Percentiles rank a stretch among this genome's conserved stretches.
Evolutionary conservation across 2,329 filamentous ascomycete genomes (phyloP).

Genomic region (Fusarium sp.): DNA sequence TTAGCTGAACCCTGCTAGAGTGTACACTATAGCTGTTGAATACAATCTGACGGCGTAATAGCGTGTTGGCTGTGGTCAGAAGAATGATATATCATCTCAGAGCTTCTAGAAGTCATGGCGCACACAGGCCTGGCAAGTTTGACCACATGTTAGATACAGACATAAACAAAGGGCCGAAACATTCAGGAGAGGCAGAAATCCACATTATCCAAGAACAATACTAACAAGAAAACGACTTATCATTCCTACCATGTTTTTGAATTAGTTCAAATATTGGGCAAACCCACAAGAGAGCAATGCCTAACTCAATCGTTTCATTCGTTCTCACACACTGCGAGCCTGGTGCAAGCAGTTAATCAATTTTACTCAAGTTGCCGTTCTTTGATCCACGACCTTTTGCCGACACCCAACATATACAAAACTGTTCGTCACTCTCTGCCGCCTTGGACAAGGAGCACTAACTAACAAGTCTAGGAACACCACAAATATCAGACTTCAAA

Average conservation of each 20-base stretch:
- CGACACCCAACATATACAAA: not conserved
- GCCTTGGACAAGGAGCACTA: not conserved
- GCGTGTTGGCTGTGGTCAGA: not conserved
- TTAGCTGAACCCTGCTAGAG: not conserved
- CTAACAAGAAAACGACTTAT: not conserved
- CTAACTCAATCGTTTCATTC: not conserved
- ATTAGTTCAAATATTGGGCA: constrained; percentile 10
- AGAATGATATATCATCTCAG: constrained; percentile 20
- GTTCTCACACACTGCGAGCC: not conserved
- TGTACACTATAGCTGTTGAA: not conserved
- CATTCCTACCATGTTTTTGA: not conserved
- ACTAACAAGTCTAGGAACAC: not conserved
- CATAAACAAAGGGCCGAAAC: constrained; percentile 10
- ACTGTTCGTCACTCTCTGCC: not conserved
- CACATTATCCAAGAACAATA: constrained; percentile 9
- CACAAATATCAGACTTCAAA: not conserved
- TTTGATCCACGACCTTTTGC: not conserved
- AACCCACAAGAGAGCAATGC: not conserved
- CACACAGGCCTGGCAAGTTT: not conserved
- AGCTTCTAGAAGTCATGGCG: not conserved
- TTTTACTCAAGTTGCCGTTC: not conserved
- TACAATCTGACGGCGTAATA: not conserved
- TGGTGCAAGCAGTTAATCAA: not conserved
- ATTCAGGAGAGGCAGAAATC: not conserved
- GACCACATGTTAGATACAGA: not conserved